These are phyloP conservation scores for Rhypophila decipiens DNA, from an alignment of 495 filamentous ascomycete genomes.

Conservation along the genomic window DNA sequence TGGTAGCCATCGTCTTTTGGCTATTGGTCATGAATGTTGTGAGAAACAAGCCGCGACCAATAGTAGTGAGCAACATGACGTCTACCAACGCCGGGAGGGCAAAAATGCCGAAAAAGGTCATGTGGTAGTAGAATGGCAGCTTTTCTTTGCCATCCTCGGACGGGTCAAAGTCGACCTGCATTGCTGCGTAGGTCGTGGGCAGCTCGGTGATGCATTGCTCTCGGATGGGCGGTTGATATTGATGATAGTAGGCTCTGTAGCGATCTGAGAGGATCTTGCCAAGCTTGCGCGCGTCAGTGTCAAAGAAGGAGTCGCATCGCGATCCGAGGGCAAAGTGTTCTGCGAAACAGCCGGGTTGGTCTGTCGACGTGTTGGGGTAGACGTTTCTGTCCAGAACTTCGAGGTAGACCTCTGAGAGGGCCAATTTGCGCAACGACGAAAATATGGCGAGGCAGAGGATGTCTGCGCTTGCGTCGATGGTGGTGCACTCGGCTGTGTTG, in stretches of 20 bases:
- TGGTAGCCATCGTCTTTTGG: slow-evolving; percentile 48
- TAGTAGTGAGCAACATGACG: slow-evolving; percentile 50
- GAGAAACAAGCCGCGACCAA: slow-evolving; percentile 53
- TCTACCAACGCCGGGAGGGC: slow-evolving; percentile 56
- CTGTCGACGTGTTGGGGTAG: slow-evolving; percentile 47
- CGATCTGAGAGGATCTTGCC: slow-evolving; percentile 50
- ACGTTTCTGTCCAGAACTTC: slow-evolving; percentile 56
- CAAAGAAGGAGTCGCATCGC: slow-evolving; percentile 56
- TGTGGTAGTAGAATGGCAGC: slow-evolving; percentile 44
- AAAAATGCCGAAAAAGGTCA: slow-evolving; percentile 56
- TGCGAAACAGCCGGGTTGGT: slow-evolving; percentile 56
- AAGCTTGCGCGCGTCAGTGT: slow-evolving; percentile 46
- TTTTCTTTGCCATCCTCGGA: slow-evolving; percentile 35
- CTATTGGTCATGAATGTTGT: slow-evolving; percentile 45
- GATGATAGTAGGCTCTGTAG: slow-evolving; percentile 44
- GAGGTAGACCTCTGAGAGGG: slow-evolving; percentile 54
- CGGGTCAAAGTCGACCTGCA: slow-evolving; percentile 51
- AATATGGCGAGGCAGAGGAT: slow-evolving; percentile 50
- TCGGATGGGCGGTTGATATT: slow-evolving; percentile 33
- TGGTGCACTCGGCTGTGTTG: no score
- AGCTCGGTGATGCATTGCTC: slow-evolving; percentile 13
- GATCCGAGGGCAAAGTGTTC: slow-evolving; percentile 57
- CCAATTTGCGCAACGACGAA: slow-evolving; percentile 48
- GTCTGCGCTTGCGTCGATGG: slow-evolving; percentile 45
- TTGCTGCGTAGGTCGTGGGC: slow-evolving; percentile 37